Conservation (phyloP, 2,329 filamentous ascomycete species). For the Xylaria sp. region DNA sequence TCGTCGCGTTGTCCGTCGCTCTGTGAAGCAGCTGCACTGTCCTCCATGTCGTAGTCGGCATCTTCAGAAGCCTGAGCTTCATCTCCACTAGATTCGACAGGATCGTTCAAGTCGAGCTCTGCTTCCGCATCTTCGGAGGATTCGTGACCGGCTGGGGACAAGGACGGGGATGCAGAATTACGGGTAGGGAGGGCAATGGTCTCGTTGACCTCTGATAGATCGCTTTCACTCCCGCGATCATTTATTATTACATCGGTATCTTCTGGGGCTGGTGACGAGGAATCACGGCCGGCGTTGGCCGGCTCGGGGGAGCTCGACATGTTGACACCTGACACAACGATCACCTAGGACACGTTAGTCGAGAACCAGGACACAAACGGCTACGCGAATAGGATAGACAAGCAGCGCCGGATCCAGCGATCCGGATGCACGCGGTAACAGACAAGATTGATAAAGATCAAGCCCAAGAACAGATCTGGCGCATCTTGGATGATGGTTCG, state of each 20-base stretch:
- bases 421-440: slow-evolving; percentile 47
- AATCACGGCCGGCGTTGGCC: slow-evolving; percentile 74
- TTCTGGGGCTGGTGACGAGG: slow-evolving; percentile 64
- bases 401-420: slow-evolving; percentile 52
- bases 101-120: slow-evolving; percentile 50
- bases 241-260: slow-evolving; percentile 52
- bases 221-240: slow-evolving; percentile 72
- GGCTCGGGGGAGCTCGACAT: slow-evolving; percentile 72
- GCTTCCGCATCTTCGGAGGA: slow-evolving; percentile 52
- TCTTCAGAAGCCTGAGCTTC: slow-evolving; percentile 70
- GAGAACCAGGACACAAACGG: slow-evolving; percentile 40
- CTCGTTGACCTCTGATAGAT: slow-evolving; percentile 78
- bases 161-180: slow-evolving; percentile 58
- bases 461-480: slow-evolving; percentile 50
- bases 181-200: slow-evolving; percentile 57
- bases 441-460: slow-evolving; percentile 52
- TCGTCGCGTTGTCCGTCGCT: slow-evolving; percentile 62
- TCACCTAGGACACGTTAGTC: slow-evolving; percentile 65
- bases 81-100: slow-evolving; percentile 57
- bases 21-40: slow-evolving; percentile 62
- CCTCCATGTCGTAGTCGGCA: slow-evolving; percentile 81
- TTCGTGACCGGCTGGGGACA: slow-evolving; percentile 53
- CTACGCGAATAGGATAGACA: slow-evolving; percentile 40
- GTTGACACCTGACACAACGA: slow-evolving; percentile 64
- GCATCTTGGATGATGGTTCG: slow-evolving; percentile 54